These are phyloP conservation scores for Gilbertella persicaria DNA, from an alignment of 371 early-diverging fungal genomes.

Conservation along the genomic window DNA sequence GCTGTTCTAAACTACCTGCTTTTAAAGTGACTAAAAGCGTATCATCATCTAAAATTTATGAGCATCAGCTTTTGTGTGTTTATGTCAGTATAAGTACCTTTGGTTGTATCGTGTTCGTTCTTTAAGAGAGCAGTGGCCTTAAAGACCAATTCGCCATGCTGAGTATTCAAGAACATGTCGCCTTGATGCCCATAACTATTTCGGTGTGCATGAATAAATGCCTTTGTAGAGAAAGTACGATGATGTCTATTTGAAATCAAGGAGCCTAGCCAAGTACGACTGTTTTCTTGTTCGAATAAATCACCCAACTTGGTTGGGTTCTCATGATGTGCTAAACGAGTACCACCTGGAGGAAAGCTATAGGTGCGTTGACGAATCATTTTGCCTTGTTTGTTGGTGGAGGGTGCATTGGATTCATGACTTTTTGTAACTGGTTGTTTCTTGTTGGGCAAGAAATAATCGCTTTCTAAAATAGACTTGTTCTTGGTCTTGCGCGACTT, in stretches of 20 bases:
- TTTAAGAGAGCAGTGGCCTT: constrained; percentile 24
- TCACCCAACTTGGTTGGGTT: constrained; percentile 6
- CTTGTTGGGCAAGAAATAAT: background rate
- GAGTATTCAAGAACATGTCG: constrained; percentile 21
- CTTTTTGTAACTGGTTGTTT: background rate
- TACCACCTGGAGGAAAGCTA: constrained; percentile 41
- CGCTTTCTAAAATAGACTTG: background rate
- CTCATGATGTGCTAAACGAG: background rate
- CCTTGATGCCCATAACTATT: constrained; percentile 16
- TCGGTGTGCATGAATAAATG: constrained; percentile 26
- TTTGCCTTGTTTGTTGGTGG: constrained; percentile 5
- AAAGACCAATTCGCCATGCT: constrained; percentile 24
- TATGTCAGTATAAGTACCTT: background rate
- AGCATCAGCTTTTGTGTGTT: too few species aligned
- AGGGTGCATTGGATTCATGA: background rate
- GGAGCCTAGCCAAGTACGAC: constrained; percentile 40
- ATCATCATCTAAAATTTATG: too few species aligned
- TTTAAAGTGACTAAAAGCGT: constrained; percentile 44
- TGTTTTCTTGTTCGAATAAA: constrained; percentile 20
- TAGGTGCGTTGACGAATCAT: constrained; percentile 35
- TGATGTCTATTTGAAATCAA: constrained; percentile 30
- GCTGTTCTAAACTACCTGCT: constrained; percentile 51
- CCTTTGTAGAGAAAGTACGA: constrained; percentile 29
- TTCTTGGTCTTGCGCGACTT: background rate
- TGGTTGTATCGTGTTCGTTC: background rate